Percentiles rank a stretch among this genome's conserved stretches.
These are phyloP conservation scores for Neostapfia colusana DNA, from an alignment of 176 grass and related monocot genomes.

Conservation along the genomic window DNA sequence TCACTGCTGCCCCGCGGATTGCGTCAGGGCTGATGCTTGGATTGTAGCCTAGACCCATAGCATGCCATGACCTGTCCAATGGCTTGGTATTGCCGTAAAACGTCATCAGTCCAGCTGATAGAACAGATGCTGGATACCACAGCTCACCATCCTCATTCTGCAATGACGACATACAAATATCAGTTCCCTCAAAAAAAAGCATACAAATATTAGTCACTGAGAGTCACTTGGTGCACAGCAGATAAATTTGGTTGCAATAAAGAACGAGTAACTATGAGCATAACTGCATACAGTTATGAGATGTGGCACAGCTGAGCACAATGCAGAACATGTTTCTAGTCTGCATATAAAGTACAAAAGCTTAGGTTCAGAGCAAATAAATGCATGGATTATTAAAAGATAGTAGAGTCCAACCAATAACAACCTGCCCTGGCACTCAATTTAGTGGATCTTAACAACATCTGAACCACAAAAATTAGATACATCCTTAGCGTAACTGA, in stretches of 20 bases:
- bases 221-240: conserved; percentile 5
- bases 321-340: background rate
- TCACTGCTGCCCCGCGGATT: conserved; percentile 45
- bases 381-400: background rate
- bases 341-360: background rate
- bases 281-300: background rate
- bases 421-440: background rate
- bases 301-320: conserved; percentile 12
- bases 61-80: conserved; percentile 68
- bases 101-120: conserved; percentile 63
- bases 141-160: conserved; percentile 61
- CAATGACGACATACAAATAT: conserved; percentile 32
- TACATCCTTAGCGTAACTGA: conserved; percentile 14
- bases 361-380: conserved; percentile 7
- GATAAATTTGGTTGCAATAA: conserved; percentile 1
- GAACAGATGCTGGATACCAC: conserved; percentile 54
- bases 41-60: conserved; percentile 71
- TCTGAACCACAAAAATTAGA: background rate
- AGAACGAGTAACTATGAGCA: background rate
- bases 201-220: too few relatives aligned
- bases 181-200: too few relatives aligned
- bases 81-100: conserved; percentile 63
- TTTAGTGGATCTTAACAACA: background rate
- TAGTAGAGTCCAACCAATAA: background rate
- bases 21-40: conserved; percentile 50